Base-by-base conservation (phyloP, 768 basidiomycete species). In the Tricholoma flavovirens region DNA sequence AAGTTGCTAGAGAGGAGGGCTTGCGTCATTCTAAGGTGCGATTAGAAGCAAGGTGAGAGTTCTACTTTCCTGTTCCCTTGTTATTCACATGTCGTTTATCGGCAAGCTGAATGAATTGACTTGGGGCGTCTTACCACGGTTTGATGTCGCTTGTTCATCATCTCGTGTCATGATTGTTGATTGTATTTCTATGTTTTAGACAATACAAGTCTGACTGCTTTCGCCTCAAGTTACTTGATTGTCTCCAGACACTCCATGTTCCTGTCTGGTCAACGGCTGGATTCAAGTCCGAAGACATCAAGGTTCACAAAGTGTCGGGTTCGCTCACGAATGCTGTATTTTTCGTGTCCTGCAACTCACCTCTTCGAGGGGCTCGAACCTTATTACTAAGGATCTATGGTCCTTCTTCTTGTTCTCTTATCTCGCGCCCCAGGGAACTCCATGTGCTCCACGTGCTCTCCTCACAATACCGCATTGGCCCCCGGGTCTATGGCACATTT, bases 311-410 rank as follows among this genome's bases (percentile, higher is more conserved):
- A 67, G 88, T 95, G 21, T 92, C 94, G 6, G 95, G 96, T 8
- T 88, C 92, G 10, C 73, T 98, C 60, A 99, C 96, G 40, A 99
- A 99, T 70, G 88, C 91, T 54, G 93, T 99, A 54, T 98, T 92
- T 75, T 99, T 98, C 73, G 88, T 98, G 53, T 91, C 94, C 9
- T 93, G 84, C 66, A 5, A 29, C 9, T 76, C 82, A 35, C 67
- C 75, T 30, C 67, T 70, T 17, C 75, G 72, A 54, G 73, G 69
- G 54, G 70, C 74, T 52, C 79, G 75, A 61, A 95, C 90, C 1
- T 70, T 98, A 24, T 79, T 99, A 9, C 82, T 98, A 57, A 88
- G 97, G 58, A 82, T 99, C 55, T 99, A 98, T 67, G 97, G 97
- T 7, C 76, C 90, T 5, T 91, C 91, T 49, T 92, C 94, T 5